Base-by-base conservation (phyloP, 192 early-diverging fungal genomes). In the Gryganskiella cystojenkinii region DNA sequence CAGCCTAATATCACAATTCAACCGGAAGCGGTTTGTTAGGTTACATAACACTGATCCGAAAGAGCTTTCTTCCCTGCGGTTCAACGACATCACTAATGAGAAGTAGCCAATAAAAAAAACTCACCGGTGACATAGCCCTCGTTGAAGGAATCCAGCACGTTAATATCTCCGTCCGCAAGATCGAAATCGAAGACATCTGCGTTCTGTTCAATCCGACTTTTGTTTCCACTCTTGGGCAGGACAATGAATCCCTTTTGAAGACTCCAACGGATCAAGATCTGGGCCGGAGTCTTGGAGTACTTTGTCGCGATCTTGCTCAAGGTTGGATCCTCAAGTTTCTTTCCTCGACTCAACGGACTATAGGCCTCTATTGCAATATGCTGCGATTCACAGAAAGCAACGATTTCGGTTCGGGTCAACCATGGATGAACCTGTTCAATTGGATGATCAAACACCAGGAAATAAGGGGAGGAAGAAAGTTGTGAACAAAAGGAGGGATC, bases 181-280 rank as follows among this genome's bases (percentile, higher is more conserved):
- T 80, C 71, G 57, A 85, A 93, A 45, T 84, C 80, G 67, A 83
- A 89, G 7, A 90, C 82, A 45, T 88, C 83, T 0, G 84, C 61
- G 56, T 93, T 93, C 40, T 88, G 81, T 10, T 65, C 71, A 25
- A 92, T 80, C 17, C 88, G 84, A 4, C 67, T 74, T 47, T 80
- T 70, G n/a, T 82, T 28, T 2, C 74, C 43, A 60, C 82, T 87
- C 67, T 91, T 90, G 24, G 92, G 90, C 15, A 93, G 55, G 10
- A 78, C 71, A 51, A 88, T 66, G 46, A 79, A 76, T 8, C 85
- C 89, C 55, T 80, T 81, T 71, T 93, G 90, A 51, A 87, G 63
- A 40, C 70, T 67, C 90, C 90, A 91, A 42, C 84, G 74, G 52
- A 91, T 78, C 40, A 89, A 54, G 54, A 91, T 62, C 69, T 88